Base-by-base conservation (phyloP, 2,329 filamentous ascomycete species). In the Talaromyces sp. region DNA sequence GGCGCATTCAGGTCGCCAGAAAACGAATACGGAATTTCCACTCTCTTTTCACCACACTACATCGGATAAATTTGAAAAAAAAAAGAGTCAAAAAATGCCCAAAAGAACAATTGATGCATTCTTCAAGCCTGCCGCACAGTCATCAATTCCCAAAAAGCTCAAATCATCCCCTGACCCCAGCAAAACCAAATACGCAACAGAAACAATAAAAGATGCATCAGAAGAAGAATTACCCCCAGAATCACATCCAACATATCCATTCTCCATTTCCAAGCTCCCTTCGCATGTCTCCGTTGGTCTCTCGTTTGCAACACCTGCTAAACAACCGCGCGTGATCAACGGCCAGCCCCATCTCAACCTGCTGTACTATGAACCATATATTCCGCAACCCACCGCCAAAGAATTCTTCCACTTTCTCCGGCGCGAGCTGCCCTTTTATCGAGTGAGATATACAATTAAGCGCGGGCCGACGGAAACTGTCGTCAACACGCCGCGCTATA, bases 291-390 rank as follows among this genome's bases (percentile, higher is more conserved):
- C 40, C 47, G 28, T 54, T 33, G 61, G 56, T 64, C 65, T 66
- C 0, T 50, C 65, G 8, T 68, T 69, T 12, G 60, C 73, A 50
- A 73, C 73, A 30, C 86, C 87, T 5, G 81, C 82, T 0, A 76
- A 80, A 23, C 78, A 84, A 63, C 84, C 82, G 1, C 81, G 76
- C 53, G 68, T 72, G 2, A 88, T 92, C 66, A 85, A 86, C 66
- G 81, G 91, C 68, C 86, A 89, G 68, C 83, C 85, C 0, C 84
- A 92, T 65, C 81, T 93, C 0, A 88, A 93, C 70, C 79, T 94
- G 0, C 75, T 93, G 8, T 91, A 91, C 74, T 93, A 89, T 71
- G 83, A 91, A 68, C 89, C 90, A 0, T 93, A 89, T 65, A 81
- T 93, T 4, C 83, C 87, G 0, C 76, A 79, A 2, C 73, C 81